Percentiles rank a stretch among this genome's conserved stretches.
phyloP scores from a whole-genome alignment of 1,284 basidiomycete species.

The Leccinum angustisporum region DNA sequence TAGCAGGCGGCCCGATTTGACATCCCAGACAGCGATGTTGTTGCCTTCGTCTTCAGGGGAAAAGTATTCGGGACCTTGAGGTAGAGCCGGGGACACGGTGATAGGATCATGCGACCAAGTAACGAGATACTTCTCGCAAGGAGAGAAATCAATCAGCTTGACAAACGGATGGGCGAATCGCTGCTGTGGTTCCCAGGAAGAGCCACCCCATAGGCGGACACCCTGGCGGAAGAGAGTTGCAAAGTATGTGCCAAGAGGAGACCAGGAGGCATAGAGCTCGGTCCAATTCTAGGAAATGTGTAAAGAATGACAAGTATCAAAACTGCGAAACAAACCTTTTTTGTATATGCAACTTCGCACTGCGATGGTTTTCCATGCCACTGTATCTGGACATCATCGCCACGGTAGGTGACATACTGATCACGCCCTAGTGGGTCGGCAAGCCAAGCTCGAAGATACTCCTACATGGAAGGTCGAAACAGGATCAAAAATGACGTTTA shows the following conservation, averaged over 20 bases:
- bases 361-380: constrained; percentile 95
- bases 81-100: constrained; percentile 78
- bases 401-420: constrained; percentile 93
- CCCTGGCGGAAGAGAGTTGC: constrained; percentile 95
- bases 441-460: constrained; percentile 95
- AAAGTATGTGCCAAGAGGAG: constrained; percentile 91
- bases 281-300: constrained; percentile 76
- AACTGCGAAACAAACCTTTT: constrained; percentile 53
- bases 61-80: constrained; percentile 84
- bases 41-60: constrained; percentile 96
- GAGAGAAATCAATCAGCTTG: constrained; percentile 96
- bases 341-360: constrained; percentile 77
- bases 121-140: constrained; percentile 95
- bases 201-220: constrained; percentile 94
- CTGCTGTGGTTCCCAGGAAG: constrained; percentile 82
- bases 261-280: constrained; percentile 98
- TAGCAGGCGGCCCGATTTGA: constrained; percentile 89
- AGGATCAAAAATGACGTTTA: neutral
- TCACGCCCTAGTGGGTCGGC: constrained; percentile 91
- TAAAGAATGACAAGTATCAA: constrained; percentile 5
- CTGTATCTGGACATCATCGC: constrained; percentile 87
- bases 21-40: constrained; percentile 97
- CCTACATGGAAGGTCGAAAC: constrained; percentile 46
- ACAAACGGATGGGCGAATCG: constrained; percentile 96
- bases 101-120: constrained; percentile 99